A percentile compares a stretch with the other conserved stretches of the same genome.
phyloP scores from a whole-genome alignment of 345 rosid genomes.

The Camelina hispida region DNA sequence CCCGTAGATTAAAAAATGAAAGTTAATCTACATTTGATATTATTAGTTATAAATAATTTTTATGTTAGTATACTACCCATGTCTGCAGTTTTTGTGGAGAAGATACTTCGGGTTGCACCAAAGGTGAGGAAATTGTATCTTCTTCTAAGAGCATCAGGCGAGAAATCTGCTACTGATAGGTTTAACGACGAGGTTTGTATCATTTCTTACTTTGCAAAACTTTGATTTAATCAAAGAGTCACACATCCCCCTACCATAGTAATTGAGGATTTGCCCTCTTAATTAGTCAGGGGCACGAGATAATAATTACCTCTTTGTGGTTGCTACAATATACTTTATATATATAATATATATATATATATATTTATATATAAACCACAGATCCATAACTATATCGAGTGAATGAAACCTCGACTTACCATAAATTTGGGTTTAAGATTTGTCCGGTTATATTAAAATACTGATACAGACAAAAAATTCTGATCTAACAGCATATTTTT shows the following conservation, averaged over 20 bases:
- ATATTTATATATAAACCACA: too few species aligned
- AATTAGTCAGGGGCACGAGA: neutral
- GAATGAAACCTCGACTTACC: neutral
- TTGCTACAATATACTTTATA: neutral
- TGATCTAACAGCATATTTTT: too few species aligned
- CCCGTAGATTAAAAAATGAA: too few species aligned
- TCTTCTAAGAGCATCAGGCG: conserved; percentile 72
- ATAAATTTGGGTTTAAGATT: neutral
- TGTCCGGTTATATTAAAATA: too few species aligned
- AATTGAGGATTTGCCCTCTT: neutral
- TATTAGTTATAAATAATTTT: neutral
- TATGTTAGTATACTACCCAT: neutral
- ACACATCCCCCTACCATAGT: neutral
- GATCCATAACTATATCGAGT: neutral
- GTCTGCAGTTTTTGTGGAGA: conserved; percentile 77
- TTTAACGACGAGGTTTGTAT: conserved; percentile 66
- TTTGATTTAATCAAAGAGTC: neutral
- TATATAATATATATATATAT: too few species aligned
- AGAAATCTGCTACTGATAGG: conserved; percentile 61
- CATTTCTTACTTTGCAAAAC: neutral
- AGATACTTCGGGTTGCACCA: conserved; percentile 76
- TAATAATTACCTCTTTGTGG: neutral
- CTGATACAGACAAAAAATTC: too few species aligned
- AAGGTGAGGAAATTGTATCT: conserved; percentile 80
- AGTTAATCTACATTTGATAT: neutral